Evolutionary conservation across 257 asterid species (phyloP).

Genomic region (Capsicum baccatum): DNA sequence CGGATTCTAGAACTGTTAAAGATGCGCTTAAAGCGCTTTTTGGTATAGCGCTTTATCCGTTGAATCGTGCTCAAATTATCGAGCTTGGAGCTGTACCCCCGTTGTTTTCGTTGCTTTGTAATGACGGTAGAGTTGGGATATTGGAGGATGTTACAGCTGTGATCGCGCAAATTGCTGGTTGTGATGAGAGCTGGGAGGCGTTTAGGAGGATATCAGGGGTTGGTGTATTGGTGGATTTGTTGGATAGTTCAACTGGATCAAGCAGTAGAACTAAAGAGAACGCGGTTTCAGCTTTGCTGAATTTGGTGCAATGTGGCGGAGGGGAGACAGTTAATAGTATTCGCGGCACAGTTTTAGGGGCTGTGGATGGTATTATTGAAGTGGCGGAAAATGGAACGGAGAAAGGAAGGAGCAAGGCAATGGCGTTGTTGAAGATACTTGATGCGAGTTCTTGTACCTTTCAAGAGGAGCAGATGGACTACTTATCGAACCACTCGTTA

Average conservation of each 20-base stretch:
- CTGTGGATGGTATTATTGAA: constrained; percentile 73
- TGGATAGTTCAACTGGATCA: constrained; percentile 81
- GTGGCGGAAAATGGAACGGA: constrained; percentile 72
- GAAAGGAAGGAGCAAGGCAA: constrained; percentile 73
- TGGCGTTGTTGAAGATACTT: constrained; percentile 58
- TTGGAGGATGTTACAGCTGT: constrained; percentile 95
- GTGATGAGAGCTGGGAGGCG: constrained; percentile 86
- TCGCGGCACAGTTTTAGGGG: constrained; percentile 62
- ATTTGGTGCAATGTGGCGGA: constrained; percentile 76
- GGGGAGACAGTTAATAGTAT: constrained; percentile 56
- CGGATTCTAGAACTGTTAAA: constrained; percentile 71
- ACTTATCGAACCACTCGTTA: constrained; percentile 37
- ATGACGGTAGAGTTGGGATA: constrained; percentile 73
- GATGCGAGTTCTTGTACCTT: constrained; percentile 38
- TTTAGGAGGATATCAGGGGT: constrained; percentile 68
- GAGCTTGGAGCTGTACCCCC: constrained; percentile 85
- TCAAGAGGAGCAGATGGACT: constrained; percentile 34
- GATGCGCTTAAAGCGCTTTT: constrained; percentile 84
- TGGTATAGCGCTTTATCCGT: constrained; percentile 70
- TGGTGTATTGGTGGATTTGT: constrained; percentile 76
- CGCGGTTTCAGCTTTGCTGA: constrained; percentile 72
- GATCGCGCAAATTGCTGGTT: constrained; percentile 89
- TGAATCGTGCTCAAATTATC: constrained; percentile 74
- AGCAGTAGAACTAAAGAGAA: constrained; percentile 83
- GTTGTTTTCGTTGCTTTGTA: constrained; percentile 65